Conservation (phyloP, 345 rosid species). For the Schrenkiella parvula region DNA sequence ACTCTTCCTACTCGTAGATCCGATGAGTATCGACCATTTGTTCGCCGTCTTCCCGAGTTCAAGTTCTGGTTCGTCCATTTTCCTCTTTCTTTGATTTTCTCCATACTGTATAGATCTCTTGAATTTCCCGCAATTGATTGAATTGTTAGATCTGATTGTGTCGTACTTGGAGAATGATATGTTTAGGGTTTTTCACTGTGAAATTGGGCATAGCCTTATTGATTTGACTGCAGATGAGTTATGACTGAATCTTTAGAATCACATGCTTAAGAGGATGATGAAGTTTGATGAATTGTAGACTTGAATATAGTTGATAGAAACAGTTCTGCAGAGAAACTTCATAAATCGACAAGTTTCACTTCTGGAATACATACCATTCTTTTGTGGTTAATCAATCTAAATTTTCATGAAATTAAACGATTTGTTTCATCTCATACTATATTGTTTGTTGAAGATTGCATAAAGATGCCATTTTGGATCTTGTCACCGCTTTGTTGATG, state of each 20-base stretch:
- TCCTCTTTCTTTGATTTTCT: not conserved
- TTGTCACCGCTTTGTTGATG: not conserved
- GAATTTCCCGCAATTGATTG: not conserved
- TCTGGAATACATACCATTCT: not conserved
- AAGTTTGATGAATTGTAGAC: not conserved
- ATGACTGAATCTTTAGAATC: not conserved
- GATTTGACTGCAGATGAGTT: not conserved
- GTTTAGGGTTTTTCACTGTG: not conserved
- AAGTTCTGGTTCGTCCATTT: conserved; percentile 62
- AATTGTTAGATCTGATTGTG: not conserved
- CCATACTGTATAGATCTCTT: not conserved
- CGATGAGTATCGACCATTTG: conserved; percentile 93
- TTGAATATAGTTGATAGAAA: not conserved
- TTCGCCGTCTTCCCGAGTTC: conserved; percentile 89
- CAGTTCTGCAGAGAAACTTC: not conserved
- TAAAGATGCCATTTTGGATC: not conserved
- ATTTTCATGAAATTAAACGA: not conserved
- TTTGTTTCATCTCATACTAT: not conserved
- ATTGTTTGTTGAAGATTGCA: conserved; percentile 3
- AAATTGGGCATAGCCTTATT: not conserved
- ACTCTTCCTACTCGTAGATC: conserved; percentile 80
- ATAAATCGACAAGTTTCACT: not conserved
- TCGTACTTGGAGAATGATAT: not conserved
- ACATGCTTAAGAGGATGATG: not conserved
- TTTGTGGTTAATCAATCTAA: not conserved